Evolutionary conservation across 139 green algal species (phyloP), one percentile per base, ranked within the genome.

Genomic region (Spirogloea muscicola): DNA sequence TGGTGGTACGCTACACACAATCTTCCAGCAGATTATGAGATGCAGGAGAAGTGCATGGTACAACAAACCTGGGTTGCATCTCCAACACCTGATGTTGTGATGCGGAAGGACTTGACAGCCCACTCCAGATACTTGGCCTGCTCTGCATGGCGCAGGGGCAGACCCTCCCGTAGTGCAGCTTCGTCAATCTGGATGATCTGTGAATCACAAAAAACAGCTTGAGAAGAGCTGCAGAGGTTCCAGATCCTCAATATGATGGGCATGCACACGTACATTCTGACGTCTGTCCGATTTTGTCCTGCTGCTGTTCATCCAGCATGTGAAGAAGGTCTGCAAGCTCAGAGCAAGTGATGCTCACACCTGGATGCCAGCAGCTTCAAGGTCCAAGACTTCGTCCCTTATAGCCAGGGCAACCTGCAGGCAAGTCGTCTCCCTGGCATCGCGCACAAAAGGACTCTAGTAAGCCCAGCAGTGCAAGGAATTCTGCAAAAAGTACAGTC

Each of bases 101-200:
- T 48, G 49, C 85, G 77, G 90, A 96, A 96, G 34, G 91, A 80
- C 59, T 89, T 75, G 65, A 95, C 91, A 5, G 91, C 91, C 91
- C 91, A 96, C 52, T 65, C 34, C 58, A 96, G 87, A 87, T 96
- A 96, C n/a, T 48, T 39, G 13, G 77, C 70, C 84, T 82, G 89
- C 36, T 84, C 80, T 36, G 80, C 68, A 0, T 40, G 18, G 84
- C 95, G 95, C 10, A 96, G 84, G 10, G 91, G 91, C 72, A 96
- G 86, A 2, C 91, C 91, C 88, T 96, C 91, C 52, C 91, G 88
- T 78, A 96, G 86, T 1, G 91, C 91, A 7, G 91, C 90, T 81
- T 96, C 91, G 68, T 96, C 91, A 55, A 96, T 92, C 77, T 91
- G 86, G 9, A 44, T 16, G 9, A 74, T 36, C 42, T 52, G n/a